Evolutionary conservation across 768 basidiomycete genomes (phyloP).

Genomic region (Macrocybe gigantea): DNA sequence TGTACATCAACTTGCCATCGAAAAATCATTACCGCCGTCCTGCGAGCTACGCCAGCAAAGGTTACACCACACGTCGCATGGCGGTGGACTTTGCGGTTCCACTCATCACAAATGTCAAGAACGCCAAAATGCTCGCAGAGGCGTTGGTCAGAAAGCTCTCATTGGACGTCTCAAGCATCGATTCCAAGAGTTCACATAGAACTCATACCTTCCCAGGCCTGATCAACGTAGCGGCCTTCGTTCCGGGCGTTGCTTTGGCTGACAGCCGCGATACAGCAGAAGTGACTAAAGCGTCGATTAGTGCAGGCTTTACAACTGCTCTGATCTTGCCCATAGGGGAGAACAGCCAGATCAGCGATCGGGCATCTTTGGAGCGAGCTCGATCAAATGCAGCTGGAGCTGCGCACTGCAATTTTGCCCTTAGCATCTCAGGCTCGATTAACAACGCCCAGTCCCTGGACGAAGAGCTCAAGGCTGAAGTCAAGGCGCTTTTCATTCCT

Average conservation of each 20-base stretch:
- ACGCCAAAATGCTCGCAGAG: conserved; percentile 93
- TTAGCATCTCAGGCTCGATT: conserved; percentile 71
- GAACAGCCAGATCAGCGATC: conserved; percentile 59
- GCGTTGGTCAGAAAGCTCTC: conserved; percentile 88
- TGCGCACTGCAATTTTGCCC: conserved; percentile 84
- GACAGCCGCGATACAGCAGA: conserved; percentile 55
- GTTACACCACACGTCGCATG: conserved; percentile 95
- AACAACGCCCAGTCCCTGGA: conserved; percentile 58
- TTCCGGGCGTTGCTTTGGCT: conserved; percentile 58
- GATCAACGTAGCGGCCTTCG: conserved; percentile 82
- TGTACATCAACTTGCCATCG: conserved; percentile 99
- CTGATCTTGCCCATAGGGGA: conserved; percentile 72
- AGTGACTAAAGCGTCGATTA: conserved; percentile 76
- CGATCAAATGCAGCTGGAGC: conserved; percentile 54
- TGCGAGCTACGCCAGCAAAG: conserved; percentile 94
- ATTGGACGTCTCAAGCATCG: conserved; percentile 83
- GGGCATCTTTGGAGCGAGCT: conserved; percentile 60
- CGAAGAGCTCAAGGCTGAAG: conserved; percentile 74
- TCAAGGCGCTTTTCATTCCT: conserved; percentile 84
- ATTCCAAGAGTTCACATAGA: conserved; percentile 90
- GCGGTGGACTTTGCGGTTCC: conserved; percentile 98
- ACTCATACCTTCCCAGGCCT: conserved; percentile 91
- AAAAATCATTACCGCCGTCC: conserved; percentile 97
- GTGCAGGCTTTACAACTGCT: conserved; percentile 86
- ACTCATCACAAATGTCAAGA: conserved; percentile 97